phyloP scores from a whole-genome alignment of 2,329 filamentous ascomycete species.

The Colletotrichum brevisporum region DNA sequence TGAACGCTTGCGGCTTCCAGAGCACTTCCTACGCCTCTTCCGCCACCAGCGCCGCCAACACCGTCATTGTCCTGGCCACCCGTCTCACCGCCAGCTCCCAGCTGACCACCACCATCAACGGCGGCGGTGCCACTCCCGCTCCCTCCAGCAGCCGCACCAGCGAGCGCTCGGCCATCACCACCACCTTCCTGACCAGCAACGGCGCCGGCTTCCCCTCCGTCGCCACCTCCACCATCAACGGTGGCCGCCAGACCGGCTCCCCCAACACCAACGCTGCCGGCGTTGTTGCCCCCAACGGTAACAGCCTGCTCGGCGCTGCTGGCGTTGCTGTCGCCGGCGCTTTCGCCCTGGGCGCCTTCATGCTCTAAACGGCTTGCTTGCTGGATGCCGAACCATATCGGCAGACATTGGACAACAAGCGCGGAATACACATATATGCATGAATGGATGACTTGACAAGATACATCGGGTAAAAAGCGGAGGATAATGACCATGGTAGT shows the following conservation, averaged over 20 bases:
- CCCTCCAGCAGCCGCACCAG: constrained; percentile 12
- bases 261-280: constrained; percentile 32
- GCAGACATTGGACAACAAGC: not conserved
- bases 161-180: constrained; percentile 32
- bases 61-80: constrained; percentile 50
- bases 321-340: constrained; percentile 35
- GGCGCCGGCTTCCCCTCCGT: constrained; percentile 35
- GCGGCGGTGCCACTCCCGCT: constrained; percentile 31
- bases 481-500: constrained; percentile 38
- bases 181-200: constrained; percentile 39
- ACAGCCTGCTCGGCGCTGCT: constrained; percentile 35
- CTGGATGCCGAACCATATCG: not conserved
- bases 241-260: constrained; percentile 28
- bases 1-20: constrained; percentile 53
- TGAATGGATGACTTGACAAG: constrained; percentile 20
- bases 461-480: constrained; percentile 26
- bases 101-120: constrained; percentile 52
- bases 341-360: constrained; percentile 38
- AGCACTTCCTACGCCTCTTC: constrained; percentile 46
- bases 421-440: constrained; percentile 14
- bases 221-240: constrained; percentile 38
- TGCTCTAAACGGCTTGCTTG: constrained; percentile 30
- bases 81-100: constrained; percentile 50
- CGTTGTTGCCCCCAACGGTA: constrained; percentile 23
- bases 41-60: constrained; percentile 44